These are phyloP conservation scores for Cryptococcus floricola DNA, from an alignment of 1,284 basidiomycete genomes.

Conservation along the genomic window DNA sequence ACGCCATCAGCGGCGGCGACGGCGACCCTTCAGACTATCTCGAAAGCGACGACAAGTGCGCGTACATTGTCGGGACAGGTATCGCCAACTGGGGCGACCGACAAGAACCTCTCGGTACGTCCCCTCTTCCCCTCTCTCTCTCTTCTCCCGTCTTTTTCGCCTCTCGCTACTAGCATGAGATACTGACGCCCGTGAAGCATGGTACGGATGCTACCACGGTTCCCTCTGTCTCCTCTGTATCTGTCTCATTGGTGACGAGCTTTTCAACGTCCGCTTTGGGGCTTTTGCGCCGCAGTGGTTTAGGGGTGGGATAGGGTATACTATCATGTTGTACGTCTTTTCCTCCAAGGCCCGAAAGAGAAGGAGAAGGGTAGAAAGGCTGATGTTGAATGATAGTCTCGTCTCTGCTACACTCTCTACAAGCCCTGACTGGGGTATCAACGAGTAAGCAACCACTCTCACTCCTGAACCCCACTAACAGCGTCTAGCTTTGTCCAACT, in stretches of 20 bases:
- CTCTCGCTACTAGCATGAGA: too few relatives aligned
- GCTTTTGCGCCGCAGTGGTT: constrained; percentile 33
- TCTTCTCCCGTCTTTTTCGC: too few relatives aligned
- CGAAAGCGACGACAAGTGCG: constrained; percentile 18
- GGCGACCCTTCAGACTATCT: background rate
- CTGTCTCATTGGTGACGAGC: constrained; percentile 28
- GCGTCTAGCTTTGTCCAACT: constrained; percentile 12
- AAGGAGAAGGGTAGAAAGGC: background rate
- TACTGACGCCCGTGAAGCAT: constrained; percentile 5
- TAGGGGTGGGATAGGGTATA: constrained; percentile 29
- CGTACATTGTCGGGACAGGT: constrained; percentile 26
- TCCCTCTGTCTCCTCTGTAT: constrained; percentile 24
- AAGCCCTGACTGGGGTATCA: constrained; percentile 28
- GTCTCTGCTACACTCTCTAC: constrained; percentile 18
- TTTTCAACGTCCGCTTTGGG: constrained; percentile 30
- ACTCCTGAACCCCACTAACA: background rate
- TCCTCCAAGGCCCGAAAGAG: background rate
- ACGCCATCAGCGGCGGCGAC: background rate
- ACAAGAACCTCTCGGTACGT: constrained; percentile 25
- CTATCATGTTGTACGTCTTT: constrained; percentile 32
- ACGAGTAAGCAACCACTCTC: constrained; percentile 4
- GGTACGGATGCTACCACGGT: constrained; percentile 30
- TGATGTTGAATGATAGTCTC: constrained; percentile 12
- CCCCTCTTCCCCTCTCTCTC: background rate
- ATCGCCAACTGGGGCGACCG: constrained; percentile 28